Conservation (phyloP, 83 land plant species). For the Thuja plicata region DNA sequence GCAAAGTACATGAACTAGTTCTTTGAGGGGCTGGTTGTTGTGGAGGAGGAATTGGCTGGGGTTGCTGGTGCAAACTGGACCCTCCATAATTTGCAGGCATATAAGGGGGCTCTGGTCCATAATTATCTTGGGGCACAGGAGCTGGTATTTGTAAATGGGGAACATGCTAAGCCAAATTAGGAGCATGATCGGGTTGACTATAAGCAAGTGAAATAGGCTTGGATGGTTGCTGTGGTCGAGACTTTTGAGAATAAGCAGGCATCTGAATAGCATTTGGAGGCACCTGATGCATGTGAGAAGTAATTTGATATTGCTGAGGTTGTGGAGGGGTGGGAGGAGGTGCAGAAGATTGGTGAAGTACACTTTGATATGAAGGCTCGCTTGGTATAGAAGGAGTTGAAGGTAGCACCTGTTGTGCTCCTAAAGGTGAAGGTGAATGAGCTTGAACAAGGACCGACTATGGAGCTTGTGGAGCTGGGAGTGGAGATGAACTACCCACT, state of each 20-base stretch:
- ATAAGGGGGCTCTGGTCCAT: conserved; percentile 25
- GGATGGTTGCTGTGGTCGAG: conserved; percentile 26
- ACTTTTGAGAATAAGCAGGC: conserved; percentile 20
- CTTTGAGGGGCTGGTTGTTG: conserved; percentile 30
- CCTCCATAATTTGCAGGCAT: conserved; percentile 21
- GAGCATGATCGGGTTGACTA: conserved; percentile 17
- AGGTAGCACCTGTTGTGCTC: conserved; percentile 19
- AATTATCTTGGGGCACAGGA: conserved; percentile 23
- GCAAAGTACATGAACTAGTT: conserved; percentile 23
- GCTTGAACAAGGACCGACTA: conserved; percentile 8
- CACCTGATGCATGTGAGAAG: conserved; percentile 31
- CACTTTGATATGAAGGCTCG: conserved; percentile 31
- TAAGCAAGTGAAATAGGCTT: conserved; percentile 17
- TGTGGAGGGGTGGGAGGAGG: conserved; percentile 29
- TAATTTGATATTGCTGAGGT: conserved; percentile 33
- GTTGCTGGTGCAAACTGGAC: conserved; percentile 25
- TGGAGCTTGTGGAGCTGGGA: conserved; percentile 24
- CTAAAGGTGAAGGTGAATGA: conserved; percentile 19
- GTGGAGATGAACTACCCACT: conserved; percentile 6
- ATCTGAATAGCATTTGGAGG: conserved; percentile 22
- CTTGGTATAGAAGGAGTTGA: conserved; percentile 33
- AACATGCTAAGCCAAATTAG: conserved; percentile 18
- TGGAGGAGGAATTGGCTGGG: conserved; percentile 33
- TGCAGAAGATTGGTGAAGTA: too few relatives aligned
- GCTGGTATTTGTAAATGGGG: conserved; percentile 29